These are phyloP conservation scores for Neospora caninum DNA, from an alignment of 169 alveolate genomes.

Conservation along the genomic window DNA sequence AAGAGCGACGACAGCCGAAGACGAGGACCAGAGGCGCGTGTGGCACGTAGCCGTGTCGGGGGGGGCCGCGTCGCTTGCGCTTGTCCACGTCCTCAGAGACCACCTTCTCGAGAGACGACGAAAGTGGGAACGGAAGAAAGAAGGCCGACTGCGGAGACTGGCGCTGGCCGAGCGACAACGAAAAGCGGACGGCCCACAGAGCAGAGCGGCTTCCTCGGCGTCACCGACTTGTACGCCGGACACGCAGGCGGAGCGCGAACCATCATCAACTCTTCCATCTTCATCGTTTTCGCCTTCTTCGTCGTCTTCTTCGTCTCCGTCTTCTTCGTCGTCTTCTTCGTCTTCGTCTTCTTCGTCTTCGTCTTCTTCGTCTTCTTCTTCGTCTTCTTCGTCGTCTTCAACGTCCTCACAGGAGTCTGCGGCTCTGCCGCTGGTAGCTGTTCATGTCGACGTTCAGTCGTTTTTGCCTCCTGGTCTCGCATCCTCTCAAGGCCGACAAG, in stretches of 20 bases:
- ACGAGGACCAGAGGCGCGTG: neutral
- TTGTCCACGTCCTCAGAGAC: neutral
- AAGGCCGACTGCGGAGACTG: neutral
- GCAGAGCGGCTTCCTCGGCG: too few relatives aligned
- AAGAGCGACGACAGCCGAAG: neutral
- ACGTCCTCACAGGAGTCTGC: neutral
- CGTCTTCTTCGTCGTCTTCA: neutral
- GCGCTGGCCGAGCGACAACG: neutral
- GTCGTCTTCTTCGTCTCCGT: neutral
- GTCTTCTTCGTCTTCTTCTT: neutral
- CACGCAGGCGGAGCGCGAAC: neutral
- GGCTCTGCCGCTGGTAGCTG: slow-evolving; percentile 23
- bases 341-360: neutral
- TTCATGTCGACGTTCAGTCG: neutral
- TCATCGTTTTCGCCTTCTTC: too few relatives aligned
- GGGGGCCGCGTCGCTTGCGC: slow-evolving; percentile 16
- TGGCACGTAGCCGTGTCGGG: slow-evolving; percentile 32
- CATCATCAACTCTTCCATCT: too few relatives aligned
- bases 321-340: neutral
- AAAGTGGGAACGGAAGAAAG: neutral
- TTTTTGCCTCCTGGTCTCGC: neutral
- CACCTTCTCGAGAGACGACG: neutral
- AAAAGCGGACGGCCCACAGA: neutral
- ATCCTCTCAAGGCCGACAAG: neutral
- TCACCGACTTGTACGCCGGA: too few relatives aligned